A percentile compares a stretch with the other conserved stretches of the same genome.
These are phyloP conservation scores for Lactarius evosmus DNA, from an alignment of 768 basidiomycete genomes.

Conservation along the genomic window DNA sequence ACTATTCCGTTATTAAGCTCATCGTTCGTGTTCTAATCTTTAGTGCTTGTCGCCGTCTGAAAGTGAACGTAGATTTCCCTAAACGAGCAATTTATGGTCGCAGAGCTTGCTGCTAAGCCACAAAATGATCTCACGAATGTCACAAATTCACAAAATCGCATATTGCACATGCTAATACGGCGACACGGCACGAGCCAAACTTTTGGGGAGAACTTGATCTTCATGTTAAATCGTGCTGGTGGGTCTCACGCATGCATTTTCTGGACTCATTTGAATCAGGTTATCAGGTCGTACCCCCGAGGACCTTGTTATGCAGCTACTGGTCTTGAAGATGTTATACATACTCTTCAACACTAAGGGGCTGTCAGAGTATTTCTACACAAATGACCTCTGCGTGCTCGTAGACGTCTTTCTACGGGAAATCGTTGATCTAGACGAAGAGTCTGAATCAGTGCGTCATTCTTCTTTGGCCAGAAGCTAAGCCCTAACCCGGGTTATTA, in stretches of 20 bases:
- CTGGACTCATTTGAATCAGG: neutral
- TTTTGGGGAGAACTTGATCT: constrained; percentile 98
- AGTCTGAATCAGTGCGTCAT: constrained; percentile 79
- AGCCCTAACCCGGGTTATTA: neutral
- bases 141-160: constrained; percentile 54
- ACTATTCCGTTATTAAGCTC: constrained; percentile 92
- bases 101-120: constrained; percentile 44
- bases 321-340: constrained; percentile 92
- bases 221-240: constrained; percentile 97
- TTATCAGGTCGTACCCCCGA: constrained; percentile 74
- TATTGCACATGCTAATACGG: constrained; percentile 80
- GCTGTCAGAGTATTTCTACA: constrained; percentile 95
- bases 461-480: neutral
- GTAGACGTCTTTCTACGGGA: constrained; percentile 98
- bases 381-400: constrained; percentile 92
- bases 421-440: constrained; percentile 86
- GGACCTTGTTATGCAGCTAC: constrained; percentile 89
- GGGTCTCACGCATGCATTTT: constrained; percentile 34
- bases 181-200: constrained; percentile 86
- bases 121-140: constrained; percentile 27
- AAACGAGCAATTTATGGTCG: constrained; percentile 99
- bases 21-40: constrained; percentile 55
- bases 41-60: constrained; percentile 16
- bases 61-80: constrained; percentile 63
- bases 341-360: constrained; percentile 91